Evolutionary conservation across 2,329 filamentous ascomycete species (phyloP), one percentile per base, ranked within the genome.

Genomic region (Penicillium sp.): DNA sequence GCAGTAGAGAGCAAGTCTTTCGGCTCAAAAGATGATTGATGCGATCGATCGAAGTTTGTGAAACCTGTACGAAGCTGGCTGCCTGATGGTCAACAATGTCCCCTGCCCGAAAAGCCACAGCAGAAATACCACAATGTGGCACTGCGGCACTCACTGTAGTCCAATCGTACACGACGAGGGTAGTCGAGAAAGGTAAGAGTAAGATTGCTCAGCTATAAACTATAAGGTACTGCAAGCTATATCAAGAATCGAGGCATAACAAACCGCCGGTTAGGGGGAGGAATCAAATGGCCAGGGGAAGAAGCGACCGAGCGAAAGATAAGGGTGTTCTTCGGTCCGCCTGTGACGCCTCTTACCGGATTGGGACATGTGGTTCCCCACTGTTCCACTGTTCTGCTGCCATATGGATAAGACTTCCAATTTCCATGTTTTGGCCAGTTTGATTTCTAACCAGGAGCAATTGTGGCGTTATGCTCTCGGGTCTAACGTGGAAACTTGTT

Each of bases 11-110:
- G 6, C 13, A 50, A 38, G 37, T 33, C 19, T 24, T 49, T 38
- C 33, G 35, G 15, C 17, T 13, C 24, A n/a, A 35, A 26, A 22
- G 26, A 26, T 17, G 28, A 19, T 12, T 17, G 30, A 42, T 60
- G 47, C 35, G 37, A 63, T 63, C 53, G 55, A 56, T 61, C 19
- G 53, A 53, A 47, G 42, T 35, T 55, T 57, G 62, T 62, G 55
- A 35, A 60, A 66, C 57, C 30, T 35, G 24, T 37, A 42, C 44
- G 42, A 30, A 24, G 47, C 53, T 56, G 38, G 53, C 51, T 57
- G 63, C 63, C 63, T 65, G 49, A 63, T 37, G 4, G 61, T 65
- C 33, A 64, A 61, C 28, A 63, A 61, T 28, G 61, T 59, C 28
- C 15, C 53, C 56, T 59, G 61, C 58, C 61, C 53, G 35, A 61